These are phyloP conservation scores for Pogostemon cablin DNA, from an alignment of 257 asterid genomes.

Conservation along the genomic window DNA sequence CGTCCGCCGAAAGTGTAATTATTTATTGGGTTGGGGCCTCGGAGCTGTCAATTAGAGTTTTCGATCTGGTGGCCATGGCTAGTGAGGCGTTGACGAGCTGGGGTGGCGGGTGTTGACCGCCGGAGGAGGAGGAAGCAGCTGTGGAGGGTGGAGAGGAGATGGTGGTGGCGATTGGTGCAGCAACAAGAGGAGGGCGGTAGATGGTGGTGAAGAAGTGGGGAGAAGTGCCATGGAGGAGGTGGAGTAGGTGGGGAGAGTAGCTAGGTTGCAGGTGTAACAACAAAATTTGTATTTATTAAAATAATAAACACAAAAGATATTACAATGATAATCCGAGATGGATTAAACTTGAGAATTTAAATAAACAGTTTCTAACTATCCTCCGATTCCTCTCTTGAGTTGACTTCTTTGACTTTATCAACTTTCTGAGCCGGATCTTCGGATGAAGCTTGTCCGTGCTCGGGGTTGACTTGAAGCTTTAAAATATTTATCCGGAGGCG, in stretches of 20 bases:
- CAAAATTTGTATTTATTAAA: too few species aligned
- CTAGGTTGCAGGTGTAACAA: conserved; percentile 43
- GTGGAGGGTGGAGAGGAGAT: conserved; percentile 27
- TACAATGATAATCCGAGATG: too few species aligned
- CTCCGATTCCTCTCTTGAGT: too few species aligned
- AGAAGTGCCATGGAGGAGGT: conserved; percentile 9
- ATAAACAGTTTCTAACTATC: too few species aligned
- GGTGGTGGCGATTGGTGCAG: background rate
- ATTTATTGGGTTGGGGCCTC: conserved; percentile 38
- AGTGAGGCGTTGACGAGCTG: conserved; percentile 61
- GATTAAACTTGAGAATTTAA: too few species aligned
- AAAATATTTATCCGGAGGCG: too few species aligned
- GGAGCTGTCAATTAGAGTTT: conserved; percentile 43
- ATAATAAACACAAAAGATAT: too few species aligned
- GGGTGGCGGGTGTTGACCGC: background rate
- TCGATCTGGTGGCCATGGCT: conserved; percentile 60
- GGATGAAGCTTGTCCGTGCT: too few species aligned
- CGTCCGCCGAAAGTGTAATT: background rate
- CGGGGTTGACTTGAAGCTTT: too few species aligned
- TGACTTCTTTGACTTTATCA: too few species aligned
- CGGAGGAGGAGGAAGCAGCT: conserved; percentile 9
- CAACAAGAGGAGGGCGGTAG: background rate
- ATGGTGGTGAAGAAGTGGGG: conserved; percentile 37
- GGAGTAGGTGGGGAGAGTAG: conserved; percentile 47
- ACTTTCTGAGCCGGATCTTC: too few species aligned